Conservation (phyloP, 1,284 basidiomycete genomes). For the Boletellus deceptivus region DNA sequence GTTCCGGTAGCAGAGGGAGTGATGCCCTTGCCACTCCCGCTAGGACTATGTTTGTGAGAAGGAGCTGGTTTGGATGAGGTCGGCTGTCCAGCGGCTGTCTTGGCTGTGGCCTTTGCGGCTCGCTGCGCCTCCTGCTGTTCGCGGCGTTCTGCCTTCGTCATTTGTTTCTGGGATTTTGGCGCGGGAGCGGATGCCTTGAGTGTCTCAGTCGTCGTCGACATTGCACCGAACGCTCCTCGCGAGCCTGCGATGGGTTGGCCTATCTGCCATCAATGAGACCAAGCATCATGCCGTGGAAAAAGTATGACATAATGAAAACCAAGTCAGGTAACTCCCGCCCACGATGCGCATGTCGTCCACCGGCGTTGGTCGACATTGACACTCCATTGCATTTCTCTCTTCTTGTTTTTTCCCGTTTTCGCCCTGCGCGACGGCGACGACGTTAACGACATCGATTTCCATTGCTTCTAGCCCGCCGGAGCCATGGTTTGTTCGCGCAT, state of each 20-base stretch:
- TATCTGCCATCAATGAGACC: no score
- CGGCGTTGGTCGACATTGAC: constrained; percentile 4
- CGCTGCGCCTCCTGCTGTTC: constrained; percentile 79
- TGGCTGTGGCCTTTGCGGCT: constrained; percentile 60
- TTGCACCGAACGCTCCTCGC: constrained; percentile 6
- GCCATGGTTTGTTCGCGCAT: constrained; percentile 18
- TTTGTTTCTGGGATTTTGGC: constrained; percentile 55
- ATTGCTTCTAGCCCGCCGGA: neutral
- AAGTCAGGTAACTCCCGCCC: constrained; percentile 9
- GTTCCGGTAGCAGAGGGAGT: constrained; percentile 7
- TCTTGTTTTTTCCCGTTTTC: neutral
- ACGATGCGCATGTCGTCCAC: neutral
- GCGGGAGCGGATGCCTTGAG: constrained; percentile 8
- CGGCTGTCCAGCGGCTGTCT: constrained; percentile 11
- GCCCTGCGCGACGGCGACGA: constrained; percentile 1
- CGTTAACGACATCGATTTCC: neutral
- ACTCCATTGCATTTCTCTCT: neutral
- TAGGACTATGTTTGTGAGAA: constrained; percentile 17
- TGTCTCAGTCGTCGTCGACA: constrained; percentile 31
- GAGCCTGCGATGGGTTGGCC: neutral
- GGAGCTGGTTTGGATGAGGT: constrained; percentile 19
- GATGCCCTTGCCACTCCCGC: constrained; percentile 19
- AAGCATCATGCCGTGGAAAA: constrained; percentile 30
- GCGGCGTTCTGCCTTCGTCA: constrained; percentile 78
- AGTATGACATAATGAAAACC: constrained; percentile 24